These are phyloP conservation scores for Vitis riparia DNA, from an alignment of 164 flowering plant species.

Conservation along the genomic window DNA sequence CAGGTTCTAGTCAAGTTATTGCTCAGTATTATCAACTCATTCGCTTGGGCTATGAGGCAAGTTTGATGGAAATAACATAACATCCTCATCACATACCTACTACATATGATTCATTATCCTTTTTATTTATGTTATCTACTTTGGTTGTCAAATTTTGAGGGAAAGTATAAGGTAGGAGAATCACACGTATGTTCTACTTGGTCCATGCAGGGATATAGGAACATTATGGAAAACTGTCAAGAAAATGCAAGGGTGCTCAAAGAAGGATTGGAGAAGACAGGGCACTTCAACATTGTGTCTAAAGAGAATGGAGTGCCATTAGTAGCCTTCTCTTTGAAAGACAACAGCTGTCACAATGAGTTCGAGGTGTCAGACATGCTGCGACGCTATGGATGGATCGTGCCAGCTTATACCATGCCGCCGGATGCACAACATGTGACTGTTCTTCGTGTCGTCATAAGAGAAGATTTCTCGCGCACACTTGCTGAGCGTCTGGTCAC, in stretches of 20 bases:
- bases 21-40: conserved; percentile 46
- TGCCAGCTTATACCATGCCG: conserved; percentile 50
- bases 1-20: conserved; percentile 43
- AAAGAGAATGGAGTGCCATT: conserved; percentile 43
- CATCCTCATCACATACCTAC: background rate
- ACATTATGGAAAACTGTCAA: conserved; percentile 41
- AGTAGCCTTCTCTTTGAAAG: conserved; percentile 43
- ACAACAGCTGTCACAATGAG: conserved; percentile 31
- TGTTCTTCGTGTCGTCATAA: conserved; percentile 37
- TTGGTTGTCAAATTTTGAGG: no score
- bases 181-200: no score
- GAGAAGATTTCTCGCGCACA: conserved; percentile 45
- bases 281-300: conserved; percentile 36
- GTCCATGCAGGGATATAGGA: conserved; percentile 31
- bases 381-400: conserved; percentile 44
- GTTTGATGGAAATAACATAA: background rate
- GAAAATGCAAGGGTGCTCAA: conserved; percentile 39
- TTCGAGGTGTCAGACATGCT: conserved; percentile 36
- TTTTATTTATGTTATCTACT: no score
- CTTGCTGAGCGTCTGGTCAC: conserved; percentile 38
- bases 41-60: conserved; percentile 40
- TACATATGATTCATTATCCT: no score
- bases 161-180: no score
- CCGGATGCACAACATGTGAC: conserved; percentile 43
- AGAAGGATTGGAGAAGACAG: conserved; percentile 36